Evolutionary conservation across 176 grass and related monocot genomes (phyloP), one percentile per base, ranked within the genome.

Genomic region (Musa beccarii): DNA sequence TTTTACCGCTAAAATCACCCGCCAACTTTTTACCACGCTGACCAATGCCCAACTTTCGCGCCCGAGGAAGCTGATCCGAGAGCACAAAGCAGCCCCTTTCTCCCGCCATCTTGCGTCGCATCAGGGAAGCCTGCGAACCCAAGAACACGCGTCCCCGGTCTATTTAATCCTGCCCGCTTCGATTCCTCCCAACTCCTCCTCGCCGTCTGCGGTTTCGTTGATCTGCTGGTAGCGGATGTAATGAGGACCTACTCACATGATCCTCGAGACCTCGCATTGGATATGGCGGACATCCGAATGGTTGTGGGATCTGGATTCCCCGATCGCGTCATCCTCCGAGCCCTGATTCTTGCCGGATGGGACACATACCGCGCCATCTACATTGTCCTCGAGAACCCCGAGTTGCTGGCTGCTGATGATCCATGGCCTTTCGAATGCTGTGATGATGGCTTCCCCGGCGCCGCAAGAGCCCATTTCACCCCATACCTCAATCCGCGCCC

Each of bases 401-500:
- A 19, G 16, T 10, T 50, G 16, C 9, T 23, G 15, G 50, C 3
- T 28, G 51, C 9, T 0, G 21, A 29, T 0, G 73, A 50, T 15
- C 65, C 51, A 20, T 59, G 59, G 20, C 77, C 85, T 62, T 17
- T 43, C 34, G 64, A 81, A 50, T 12, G 17, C 8, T 55, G 2
- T n/a, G 50, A 29, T 55, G 71, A 54, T 23, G 11, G 51, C 53
- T 29, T 81, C 21, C 16, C 67, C 59, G 57, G 82, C 14, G 76
- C 90, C 64, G 73, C 93, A 14, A 59, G 63, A 16, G 72, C 85
- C 64, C 79, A 86, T 64, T 87, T 87, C 22, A 9, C 81, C 43
- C 87, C 93, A 8, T 90, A 85, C 76, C 83, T 96, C 71, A 96
- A 88, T 74, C 79, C 93, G 28, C 73, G 85, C 28, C 93, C 93